Evolutionary conservation across 768 basidiomycete genomes (phyloP), one percentile per base, ranked within the genome.

Genomic region (Trametes cinnabarina): DNA sequence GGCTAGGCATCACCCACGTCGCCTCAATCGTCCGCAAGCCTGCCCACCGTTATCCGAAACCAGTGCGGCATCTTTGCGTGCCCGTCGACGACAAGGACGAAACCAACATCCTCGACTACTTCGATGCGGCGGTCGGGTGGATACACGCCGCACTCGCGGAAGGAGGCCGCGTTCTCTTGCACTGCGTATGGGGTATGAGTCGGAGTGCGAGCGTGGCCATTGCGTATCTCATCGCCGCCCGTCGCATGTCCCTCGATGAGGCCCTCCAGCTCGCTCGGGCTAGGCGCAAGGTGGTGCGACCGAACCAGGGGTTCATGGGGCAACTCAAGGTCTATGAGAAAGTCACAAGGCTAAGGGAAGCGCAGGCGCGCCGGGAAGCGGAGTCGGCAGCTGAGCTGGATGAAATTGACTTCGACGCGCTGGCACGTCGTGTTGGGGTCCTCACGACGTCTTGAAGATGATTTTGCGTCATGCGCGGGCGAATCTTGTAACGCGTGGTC

Each of bases 61-160:
- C 70, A 28, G 76, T 88, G 49, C 65, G 69, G n/a, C 71, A 66
- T 32, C 67, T 90, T 60, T 83, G 83, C 62, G 75, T 91, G 32
- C 68, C 73, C 11, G 58, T 85, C 25, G 68, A 69, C 20, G 83
- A 85, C 66, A 63, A 67, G 15, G 34, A 64, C 1, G 66, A 71
- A 43, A 66, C 67, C 28, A 67, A 83, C 57, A 75, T 85, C 17
- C 64, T 76, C 5, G 55, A 63, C 20, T 74, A 82, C 65, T 72
- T 85, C 15, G 73, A 75, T 49, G 51, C 59, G 14, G 78, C 83
- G 32, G 79, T 82, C 19, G 68, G 65, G 19, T 85, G 82, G 66
- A 82, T 85, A 46, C 68, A 60, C 32, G 71, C 70, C 12, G 83
- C 82, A 5, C 68, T 85, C 43, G 71, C 68, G 0, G 71, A 12